Evolutionary conservation across 2,329 filamentous ascomycete species (phyloP), one percentile per base, ranked within the genome.

Genomic region (Trichoderma koningii): DNA sequence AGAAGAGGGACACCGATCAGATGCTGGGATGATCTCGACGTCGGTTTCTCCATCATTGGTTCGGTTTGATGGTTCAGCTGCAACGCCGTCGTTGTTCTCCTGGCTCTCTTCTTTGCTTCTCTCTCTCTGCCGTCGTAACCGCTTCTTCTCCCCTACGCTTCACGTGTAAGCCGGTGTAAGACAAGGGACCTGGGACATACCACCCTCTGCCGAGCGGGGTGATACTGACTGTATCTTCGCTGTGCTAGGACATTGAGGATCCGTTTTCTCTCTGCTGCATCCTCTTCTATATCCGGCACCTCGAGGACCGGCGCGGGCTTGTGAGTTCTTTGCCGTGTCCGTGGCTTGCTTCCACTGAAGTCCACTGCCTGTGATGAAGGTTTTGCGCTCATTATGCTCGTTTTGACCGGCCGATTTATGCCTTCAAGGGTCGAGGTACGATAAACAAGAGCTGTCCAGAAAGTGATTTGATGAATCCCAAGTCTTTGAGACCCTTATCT

Each of bases 221-320:
- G 19, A 6, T 14, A 66, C 71, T 70, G 68, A 83, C 82, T 75
- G 63, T 85, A 86, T 75, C 83, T 76, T 52, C 83, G 77, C 66
- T 85, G 83, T 1, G 83, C 83, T 42, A 86, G 72, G 10, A 85
- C 80, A 63, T 85, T 85, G 23, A 85, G 68, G 1, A 84, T 76
- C 12, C 83, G 76, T 71, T 85, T 86, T 23, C 83, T 76, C 72
- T 85, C 83, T 3, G 78, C 75, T 1, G 83, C 80, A 73, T 85
- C 78, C 23, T 84, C 75, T 5, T 82, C 79, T 19, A 83, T 81
- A 55, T 82, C 71, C 5, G 82, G 82, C 7, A 84, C 76, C 1
- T 75, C 73, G 7, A 84, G 71, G 3, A 71, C n/a, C 5, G 77
- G 74, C 2, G 78, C 76, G 19, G 77, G 66, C 68, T 81, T 82